Conservation (phyloP, 2,329 filamentous ascomycete genomes). For the Phaeoacremonium minimum region DNA sequence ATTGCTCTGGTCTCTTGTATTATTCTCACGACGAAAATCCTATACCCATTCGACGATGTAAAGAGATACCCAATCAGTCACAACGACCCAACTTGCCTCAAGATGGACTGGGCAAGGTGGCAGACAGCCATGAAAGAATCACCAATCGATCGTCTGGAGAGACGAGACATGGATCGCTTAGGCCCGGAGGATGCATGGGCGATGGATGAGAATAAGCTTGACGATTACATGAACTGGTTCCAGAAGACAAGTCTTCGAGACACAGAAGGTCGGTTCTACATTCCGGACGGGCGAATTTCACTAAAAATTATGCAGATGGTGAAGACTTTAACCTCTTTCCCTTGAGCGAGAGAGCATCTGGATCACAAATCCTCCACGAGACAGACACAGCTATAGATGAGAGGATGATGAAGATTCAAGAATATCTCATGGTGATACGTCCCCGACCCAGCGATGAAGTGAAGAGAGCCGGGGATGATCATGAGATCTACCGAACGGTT, state of each 20-base stretch:
- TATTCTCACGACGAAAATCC: conserved; percentile 72
- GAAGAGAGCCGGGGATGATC: conserved; percentile 24
- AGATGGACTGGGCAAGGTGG: conserved; percentile 74
- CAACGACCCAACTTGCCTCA: conserved; percentile 53
- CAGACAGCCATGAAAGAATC: conserved; percentile 36
- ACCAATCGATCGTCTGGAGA: conserved; percentile 13
- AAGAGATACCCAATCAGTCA: conserved; percentile 42
- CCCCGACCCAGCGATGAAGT: conserved; percentile 11
- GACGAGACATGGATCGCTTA: conserved; percentile 18
- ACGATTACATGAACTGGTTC: conserved; percentile 79
- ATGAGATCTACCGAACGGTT: conserved; percentile 28
- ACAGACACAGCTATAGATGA: conserved; percentile 18
- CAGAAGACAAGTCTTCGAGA: conserved; percentile 55
- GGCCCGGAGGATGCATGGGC: conserved; percentile 21
- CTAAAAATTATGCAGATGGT: too few relatives aligned
- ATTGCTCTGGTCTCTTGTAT: conserved; percentile 66
- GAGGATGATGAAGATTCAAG: conserved; percentile 15
- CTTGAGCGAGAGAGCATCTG: conserved; percentile 12
- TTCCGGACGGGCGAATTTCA: too few relatives aligned
- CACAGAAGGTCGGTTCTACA: conserved; percentile 1
- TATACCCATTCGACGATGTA: conserved; percentile 67
- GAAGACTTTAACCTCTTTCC: conserved; percentile 27
- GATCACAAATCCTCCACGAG: conserved; percentile 5
- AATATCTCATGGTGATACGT: conserved; percentile 13
- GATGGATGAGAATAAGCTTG: conserved; percentile 57